Evolutionary conservation across 495 filamentous ascomycete species (phyloP), one percentile per base, ranked within the genome.

Genomic region (Friedmanniomyces simplex): DNA sequence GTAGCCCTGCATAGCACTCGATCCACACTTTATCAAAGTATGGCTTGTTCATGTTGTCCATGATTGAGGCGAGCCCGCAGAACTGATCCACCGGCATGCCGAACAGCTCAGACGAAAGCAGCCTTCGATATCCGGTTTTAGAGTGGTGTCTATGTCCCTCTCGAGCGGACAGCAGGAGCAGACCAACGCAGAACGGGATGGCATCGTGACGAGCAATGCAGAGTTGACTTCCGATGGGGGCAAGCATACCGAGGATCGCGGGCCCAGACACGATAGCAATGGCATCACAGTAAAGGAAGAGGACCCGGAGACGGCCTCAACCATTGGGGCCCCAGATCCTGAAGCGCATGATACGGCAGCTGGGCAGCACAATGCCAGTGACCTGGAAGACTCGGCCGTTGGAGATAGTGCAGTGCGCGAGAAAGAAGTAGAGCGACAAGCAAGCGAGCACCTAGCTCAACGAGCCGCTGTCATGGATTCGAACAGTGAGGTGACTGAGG

Each of bases 381-480:
- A n/a, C n/a, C n/a, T n/a, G n/a, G n/a, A n/a, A n/a, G n/a, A n/a
- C n/a, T n/a, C n/a, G n/a, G 43, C 36, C 18, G 48, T 53, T 48
- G 55, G 4, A 3, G 39, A 43, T 43, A 20, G 39, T 43, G 20
- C 46, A 49, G 20, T 25, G 1, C 46, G 13, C 3, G 46, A 25
- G 20, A 22, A 16, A 5, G 46, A 26, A 8, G 18, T 52, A 32
- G 26, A 63, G 52, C 32, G 41, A 36, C 51, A 63, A 49, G 56
- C 61, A 30, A 63, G 61, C 39, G 57, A 63, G 49, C 61, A 59
- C 30, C 30, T 63, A 12, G 61, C 61, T 32, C 56, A 47, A 1
- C 47, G 57, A 39, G 61, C 61, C 6, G 56, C 61, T 8, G 51
- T 50, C 30, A 28, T 56, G 61, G 10, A 13, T 6, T 43, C 18